Evolutionary conservation across 306 rosid species (phyloP), one percentile per base, ranked within the genome.

Genomic region (Argentina anserina): DNA sequence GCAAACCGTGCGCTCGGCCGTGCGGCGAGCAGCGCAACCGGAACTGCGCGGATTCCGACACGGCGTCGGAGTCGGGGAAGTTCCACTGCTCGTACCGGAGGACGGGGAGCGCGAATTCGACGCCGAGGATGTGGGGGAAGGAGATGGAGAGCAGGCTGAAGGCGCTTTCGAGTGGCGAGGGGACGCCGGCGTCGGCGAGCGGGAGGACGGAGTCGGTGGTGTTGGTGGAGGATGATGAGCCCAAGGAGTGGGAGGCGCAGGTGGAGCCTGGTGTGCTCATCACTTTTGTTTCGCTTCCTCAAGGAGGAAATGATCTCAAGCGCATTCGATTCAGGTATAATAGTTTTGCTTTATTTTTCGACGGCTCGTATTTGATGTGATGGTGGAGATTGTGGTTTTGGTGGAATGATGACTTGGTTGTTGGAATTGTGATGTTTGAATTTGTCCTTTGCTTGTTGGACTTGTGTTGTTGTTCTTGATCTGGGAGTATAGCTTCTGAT

Each of bases 261-360:
- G 97, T 94, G 65, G 99, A 94, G 78, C 99, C 99, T 42, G 99
- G 99, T 72, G 97, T 94, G 86, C 89, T 94, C 26, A 94, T 94
- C 71, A 94, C 99, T 25, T 94, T 94, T 79, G 91, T 91, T 85
- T 91, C 99, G 31, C 76, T 94, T 84, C 89, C 97, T 43, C 87
- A 83, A 64, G 99, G 97, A 71, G 99, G 99, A 61, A 94, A 94
- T 73, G 97, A 94, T 86, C 91, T 94, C 78, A 94, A 94, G 86
- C 67, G 96, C 49, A 94, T 94, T 73, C 90, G 99, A 58, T 94
- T 94, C 90, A 91, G 99, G 99, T 94, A 88, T n/a, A n/a, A n/a
- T n/a, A n/a, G n/a, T n/a, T n/a, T n/a, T n/a, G n/a, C 78, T 73
- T 66, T 77, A 41, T 56, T 31, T 20, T 1, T 9, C 29, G 7